phyloP scores from a whole-genome alignment of 2,329 filamentous ascomycete species.

The Teratosphaeria zuluensis region DNA sequence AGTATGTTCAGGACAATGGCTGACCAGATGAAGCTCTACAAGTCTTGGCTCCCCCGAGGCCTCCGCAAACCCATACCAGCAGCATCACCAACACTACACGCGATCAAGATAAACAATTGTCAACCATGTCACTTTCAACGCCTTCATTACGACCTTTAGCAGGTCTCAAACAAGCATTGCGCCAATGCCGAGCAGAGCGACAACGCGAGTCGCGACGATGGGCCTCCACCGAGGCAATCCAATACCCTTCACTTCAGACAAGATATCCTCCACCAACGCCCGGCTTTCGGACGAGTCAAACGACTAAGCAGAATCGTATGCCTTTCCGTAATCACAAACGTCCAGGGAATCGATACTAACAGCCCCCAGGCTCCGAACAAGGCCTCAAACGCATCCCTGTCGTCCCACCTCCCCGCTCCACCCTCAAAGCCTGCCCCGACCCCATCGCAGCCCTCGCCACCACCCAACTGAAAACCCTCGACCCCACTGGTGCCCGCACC shows the following conservation, averaged over 20 bases:
- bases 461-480: constrained; percentile 63
- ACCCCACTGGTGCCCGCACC: constrained; percentile 74
- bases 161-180: constrained; percentile 58
- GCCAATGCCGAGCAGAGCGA: constrained; percentile 40
- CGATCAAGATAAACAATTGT: not conserved
- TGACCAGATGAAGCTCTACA: not conserved
- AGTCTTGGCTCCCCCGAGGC: constrained; percentile 10
- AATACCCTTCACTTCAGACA: constrained; percentile 36
- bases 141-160: constrained; percentile 55
- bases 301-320: constrained; percentile 26
- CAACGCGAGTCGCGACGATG: constrained; percentile 18
- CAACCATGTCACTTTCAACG: constrained; percentile 48
- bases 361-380: constrained; percentile 17
- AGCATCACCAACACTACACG: constrained; percentile 1
- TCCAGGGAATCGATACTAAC: not conserved
- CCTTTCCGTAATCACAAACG: not conserved
- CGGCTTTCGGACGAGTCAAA: constrained; percentile 23
- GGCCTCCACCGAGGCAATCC: constrained; percentile 41
- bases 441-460: constrained; percentile 59
- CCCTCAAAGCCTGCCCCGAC: constrained; percentile 49
- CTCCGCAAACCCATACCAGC: constrained; percentile 5
- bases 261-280: constrained; percentile 16
- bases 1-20: not conserved
- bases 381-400: constrained; percentile 23
- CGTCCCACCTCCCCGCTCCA: constrained; percentile 44